A percentile compares a stretch with the other conserved stretches of the same genome.
phyloP scores from a whole-genome alignment of 805 yeast species.

The Cyberlindnera euphorbiiphila region DNA sequence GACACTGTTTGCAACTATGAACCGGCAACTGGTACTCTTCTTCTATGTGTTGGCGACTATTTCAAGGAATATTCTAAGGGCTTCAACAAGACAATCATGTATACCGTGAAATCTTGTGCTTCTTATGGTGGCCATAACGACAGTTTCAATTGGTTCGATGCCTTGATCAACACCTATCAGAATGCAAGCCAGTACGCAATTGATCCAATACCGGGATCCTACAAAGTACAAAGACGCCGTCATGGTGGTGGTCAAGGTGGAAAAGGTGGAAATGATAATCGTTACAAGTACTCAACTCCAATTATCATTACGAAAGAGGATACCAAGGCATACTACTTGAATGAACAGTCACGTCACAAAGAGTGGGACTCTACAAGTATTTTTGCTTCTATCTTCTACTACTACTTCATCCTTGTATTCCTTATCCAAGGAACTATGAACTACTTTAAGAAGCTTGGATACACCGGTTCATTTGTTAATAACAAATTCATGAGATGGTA shows the following conservation, averaged over 20 bases:
- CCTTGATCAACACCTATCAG: slow-evolving; percentile 26
- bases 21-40: slow-evolving; percentile 15
- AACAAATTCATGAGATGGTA: slow-evolving; percentile 15
- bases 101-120: neutral
- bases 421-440: slow-evolving; percentile 32
- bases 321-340: neutral
- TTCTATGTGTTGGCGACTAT: slow-evolving; percentile 12
- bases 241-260: too few species aligned
- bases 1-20: slow-evolving; percentile 12
- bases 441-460: slow-evolving; percentile 25
- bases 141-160: slow-evolving; percentile 4
- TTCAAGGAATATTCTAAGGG: slow-evolving; percentile 10
- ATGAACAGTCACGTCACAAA: slow-evolving; percentile 6
- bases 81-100: slow-evolving; percentile 13
- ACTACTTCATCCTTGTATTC: slow-evolving; percentile 37
- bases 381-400: slow-evolving; percentile 31
- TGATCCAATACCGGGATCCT: too few species aligned
- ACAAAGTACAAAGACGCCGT: too few species aligned
- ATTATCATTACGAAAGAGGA: slow-evolving; percentile 2
- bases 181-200: slow-evolving; percentile 28
- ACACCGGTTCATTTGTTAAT: slow-evolving; percentile 9
- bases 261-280: too few species aligned
- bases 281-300: slow-evolving; percentile 10
- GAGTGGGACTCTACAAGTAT: slow-evolving; percentile 15
- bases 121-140: slow-evolving; percentile 1